Evolutionary conservation across 306 rosid species (phyloP), one percentile per base, ranked within the genome.

Genomic region (Trichosanthes truncata): DNA sequence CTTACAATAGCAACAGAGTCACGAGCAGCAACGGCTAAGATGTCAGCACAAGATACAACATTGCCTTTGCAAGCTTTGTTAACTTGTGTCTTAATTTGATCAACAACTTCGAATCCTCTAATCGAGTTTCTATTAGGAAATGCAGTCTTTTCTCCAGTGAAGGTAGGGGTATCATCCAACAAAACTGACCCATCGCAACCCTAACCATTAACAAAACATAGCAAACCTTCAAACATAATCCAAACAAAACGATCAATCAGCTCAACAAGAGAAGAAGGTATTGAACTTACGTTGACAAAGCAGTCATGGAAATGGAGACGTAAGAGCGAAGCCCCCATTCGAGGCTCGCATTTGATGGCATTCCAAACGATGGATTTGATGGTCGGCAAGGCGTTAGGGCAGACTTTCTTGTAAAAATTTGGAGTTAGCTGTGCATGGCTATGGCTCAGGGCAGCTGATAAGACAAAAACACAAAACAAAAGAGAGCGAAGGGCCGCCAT

Each of bases 141-240:
- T 1, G 93, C 96, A 0, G 82, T 89, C 84, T 91, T 89, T 84
- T 91, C 96, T 5, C 96, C 90, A 0, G 36, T 81, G 67, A 91
- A 84, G 71, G 31, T 79, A 6, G 72, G 62, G 0, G 85, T 84
- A 40, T 89, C 93, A 41, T 91, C 90, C 1, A 89, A 83, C 63
- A 91, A 71, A 80, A 89, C 12, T 7, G 96, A 91, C 67, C 90
- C 96, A 83, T 89, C 96, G n/a, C 96, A 91, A 3, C 96, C 93
- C 91, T 91, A 51, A 76, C 49, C 25, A 55, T 55, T 36, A 76
- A 1, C 31, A 33, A n/a, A 20, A 52, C 33, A 74, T 26, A 57
- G 17, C 0, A 9, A 29, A 61, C 36, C 7, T 5, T 61, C 67
- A 57, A 23, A 38, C 43, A 38, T 38, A 7, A 38, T 38, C 43